Base-by-base conservation (phyloP, 257 asterid genomes). In the Oldenlandia corymbosa region DNA sequence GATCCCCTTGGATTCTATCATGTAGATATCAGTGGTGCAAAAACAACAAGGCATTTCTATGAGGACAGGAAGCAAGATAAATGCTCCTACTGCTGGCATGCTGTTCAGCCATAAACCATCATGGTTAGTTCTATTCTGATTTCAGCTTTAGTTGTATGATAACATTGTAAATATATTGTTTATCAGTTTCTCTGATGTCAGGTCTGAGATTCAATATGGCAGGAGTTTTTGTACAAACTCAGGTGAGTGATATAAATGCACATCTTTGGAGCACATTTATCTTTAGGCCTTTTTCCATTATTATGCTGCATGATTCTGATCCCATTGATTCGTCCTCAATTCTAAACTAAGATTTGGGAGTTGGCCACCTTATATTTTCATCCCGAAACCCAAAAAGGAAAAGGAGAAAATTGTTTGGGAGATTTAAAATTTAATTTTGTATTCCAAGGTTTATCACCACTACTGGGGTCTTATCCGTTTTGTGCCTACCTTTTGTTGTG, bases 211-310 rank as follows among this genome's bases (percentile, higher is more conserved):
- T 72, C 78, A 58, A 61, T 51, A 48, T 43, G 71, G 60, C 56
- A 80, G 88, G 73, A 68, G 72, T 16, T 88, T 84, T 75, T 85
- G 95, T 62, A 65, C 94, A 17, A 81, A 78, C 67, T 73, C 95
- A 81, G 95, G 97, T 90, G 71, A 42, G 14, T 64, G n/a, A 24
- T 71, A 42, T 60, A 43, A 39, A 14, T 10, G 39, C 52, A 24
- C 26, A 52, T 7, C 32, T 36, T 52, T 54, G 58, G 14, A 49
- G 10, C 36, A 37, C 36, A 17, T n/a, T 30, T n/a, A 8, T 48
- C 47, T 12, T 4, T 64, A 21, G 14, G 45, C 17, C 5, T 5
- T 42, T 65, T 16, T 28, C 26, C n/a, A n/a, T n/a, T 32, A 11
- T 53, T 53, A 27, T 52, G 50, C 62, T 65, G 43, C 51, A 36